Conservation (phyloP, 2,329 filamentous ascomycete species). For the Didymella glomerata region DNA sequence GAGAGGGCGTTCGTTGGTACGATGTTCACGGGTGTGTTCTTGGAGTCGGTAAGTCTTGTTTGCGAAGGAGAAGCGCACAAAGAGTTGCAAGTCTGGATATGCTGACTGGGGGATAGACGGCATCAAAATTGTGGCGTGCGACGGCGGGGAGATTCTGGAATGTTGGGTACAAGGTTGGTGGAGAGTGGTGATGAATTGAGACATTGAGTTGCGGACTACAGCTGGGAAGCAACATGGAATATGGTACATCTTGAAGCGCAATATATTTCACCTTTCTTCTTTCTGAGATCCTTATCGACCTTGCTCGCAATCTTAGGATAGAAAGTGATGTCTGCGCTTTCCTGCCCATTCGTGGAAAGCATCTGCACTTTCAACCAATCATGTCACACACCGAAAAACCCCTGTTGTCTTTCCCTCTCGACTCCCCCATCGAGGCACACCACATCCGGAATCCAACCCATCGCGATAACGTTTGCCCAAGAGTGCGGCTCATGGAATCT, state of each 20-base stretch:
- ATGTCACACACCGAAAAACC: neutral
- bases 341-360: neutral
- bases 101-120: constrained; percentile 40
- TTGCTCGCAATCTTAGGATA: neutral
- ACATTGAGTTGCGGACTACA: neutral
- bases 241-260: too few relatives aligned
- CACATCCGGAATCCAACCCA: neutral
- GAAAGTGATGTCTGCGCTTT: neutral
- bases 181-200: constrained; percentile 57
- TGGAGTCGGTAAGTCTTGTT: constrained; percentile 54
- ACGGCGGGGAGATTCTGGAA: constrained; percentile 61
- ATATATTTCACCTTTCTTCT: neutral
- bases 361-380: neutral
- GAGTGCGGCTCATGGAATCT: neutral
- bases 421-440: neutral
- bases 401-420: neutral
- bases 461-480: neutral
- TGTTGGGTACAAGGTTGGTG: constrained; percentile 62
- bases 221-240: too few relatives aligned
- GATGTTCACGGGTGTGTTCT: constrained; percentile 60
- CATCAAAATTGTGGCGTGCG: constrained; percentile 59
- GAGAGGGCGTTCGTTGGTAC: constrained; percentile 60
- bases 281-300: neutral
- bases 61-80: neutral
- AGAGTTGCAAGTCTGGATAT: neutral